Conservation (phyloP, 768 basidiomycete genomes). For the Pleurotus sapidus region DNA sequence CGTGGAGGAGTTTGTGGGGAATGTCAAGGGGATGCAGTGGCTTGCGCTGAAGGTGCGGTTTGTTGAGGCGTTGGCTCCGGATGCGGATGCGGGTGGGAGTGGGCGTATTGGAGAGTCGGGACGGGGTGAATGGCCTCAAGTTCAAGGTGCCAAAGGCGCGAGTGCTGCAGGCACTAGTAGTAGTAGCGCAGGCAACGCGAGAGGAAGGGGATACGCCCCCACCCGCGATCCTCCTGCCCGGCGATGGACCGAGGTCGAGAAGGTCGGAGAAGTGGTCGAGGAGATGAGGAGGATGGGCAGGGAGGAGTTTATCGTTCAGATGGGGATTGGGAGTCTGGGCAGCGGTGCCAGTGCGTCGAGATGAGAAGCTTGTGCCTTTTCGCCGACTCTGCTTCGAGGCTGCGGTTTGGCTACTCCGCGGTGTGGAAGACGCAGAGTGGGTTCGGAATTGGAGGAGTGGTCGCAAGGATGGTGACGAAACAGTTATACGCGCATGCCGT, state of each 20-base stretch:
- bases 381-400: background rate
- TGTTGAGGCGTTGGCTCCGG: slow-evolving; percentile 39
- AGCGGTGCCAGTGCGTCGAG: background rate
- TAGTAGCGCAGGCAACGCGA: too few relatives aligned
- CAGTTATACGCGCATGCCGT: too few relatives aligned
- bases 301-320: slow-evolving; percentile 53
- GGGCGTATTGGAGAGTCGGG: background rate
- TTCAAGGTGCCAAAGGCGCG: slow-evolving; percentile 14
- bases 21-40: slow-evolving; percentile 79
- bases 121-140: slow-evolving; percentile 3
- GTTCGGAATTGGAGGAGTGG: too few relatives aligned
- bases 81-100: background rate
- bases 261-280: slow-evolving; percentile 66
- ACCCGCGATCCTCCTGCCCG: background rate
- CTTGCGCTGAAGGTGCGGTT: slow-evolving; percentile 65
- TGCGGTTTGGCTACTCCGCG: background rate
- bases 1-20: slow-evolving; percentile 61
- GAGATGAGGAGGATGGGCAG: slow-evolving; percentile 60
- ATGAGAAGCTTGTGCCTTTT: slow-evolving; percentile 1
- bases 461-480: too few relatives aligned
- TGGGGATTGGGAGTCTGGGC: slow-evolving; percentile 57
- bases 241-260: slow-evolving; percentile 64
- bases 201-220: too few relatives aligned
- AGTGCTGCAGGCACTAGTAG: background rate
- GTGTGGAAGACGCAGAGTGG: too few relatives aligned